A percentile compares a stretch with the other conserved stretches of the same genome.
Evolutionary conservation across 225 moss, liverwort and hornwort genomes (phyloP).

Genomic region (Takakia lepidozioides): DNA sequence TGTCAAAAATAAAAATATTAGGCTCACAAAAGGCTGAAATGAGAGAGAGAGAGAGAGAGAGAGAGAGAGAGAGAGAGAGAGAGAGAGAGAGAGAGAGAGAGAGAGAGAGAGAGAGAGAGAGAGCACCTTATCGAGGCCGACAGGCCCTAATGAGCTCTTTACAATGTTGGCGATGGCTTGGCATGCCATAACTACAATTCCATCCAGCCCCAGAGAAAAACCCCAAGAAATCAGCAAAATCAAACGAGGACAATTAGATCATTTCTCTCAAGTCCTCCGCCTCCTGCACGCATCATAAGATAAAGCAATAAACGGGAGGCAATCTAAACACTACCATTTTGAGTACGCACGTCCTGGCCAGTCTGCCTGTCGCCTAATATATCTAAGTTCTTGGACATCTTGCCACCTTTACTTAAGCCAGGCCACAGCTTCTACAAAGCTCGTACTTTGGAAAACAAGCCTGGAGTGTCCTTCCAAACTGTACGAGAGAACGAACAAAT

Average conservation of each 20-base stretch:
- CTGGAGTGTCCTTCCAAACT: too few relatives aligned
- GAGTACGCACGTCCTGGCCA: slow-evolving; percentile 87
- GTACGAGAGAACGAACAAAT: too few relatives aligned
- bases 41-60: background rate
- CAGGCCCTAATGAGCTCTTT: slow-evolving; percentile 81
- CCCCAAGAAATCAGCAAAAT: too few relatives aligned
- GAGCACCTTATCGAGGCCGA: slow-evolving; percentile 81
- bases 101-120: background rate
- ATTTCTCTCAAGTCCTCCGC: too few relatives aligned
- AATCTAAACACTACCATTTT: slow-evolving; percentile 81
- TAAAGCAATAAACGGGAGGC: too few relatives aligned
- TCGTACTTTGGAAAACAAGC: too few relatives aligned
- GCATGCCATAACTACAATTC: slow-evolving; percentile 63
- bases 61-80: background rate
- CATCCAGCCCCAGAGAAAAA: too few relatives aligned
- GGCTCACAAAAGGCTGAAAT: background rate
- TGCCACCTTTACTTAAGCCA: background rate
- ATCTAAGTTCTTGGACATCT: slow-evolving; percentile 68
- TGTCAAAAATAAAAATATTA: too few relatives aligned
- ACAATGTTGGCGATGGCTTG: slow-evolving; percentile 91
- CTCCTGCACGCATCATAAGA: too few relatives aligned
- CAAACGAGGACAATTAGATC: too few relatives aligned
- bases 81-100: background rate
- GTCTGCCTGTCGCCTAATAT: slow-evolving; percentile 78
- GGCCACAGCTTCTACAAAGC: too few relatives aligned